Percentiles rank a stretch among this genome's conserved stretches.
These are phyloP conservation scores for Amphibolis antarctica DNA, from an alignment of 106 monocot genomes.

Conservation along the genomic window DNA sequence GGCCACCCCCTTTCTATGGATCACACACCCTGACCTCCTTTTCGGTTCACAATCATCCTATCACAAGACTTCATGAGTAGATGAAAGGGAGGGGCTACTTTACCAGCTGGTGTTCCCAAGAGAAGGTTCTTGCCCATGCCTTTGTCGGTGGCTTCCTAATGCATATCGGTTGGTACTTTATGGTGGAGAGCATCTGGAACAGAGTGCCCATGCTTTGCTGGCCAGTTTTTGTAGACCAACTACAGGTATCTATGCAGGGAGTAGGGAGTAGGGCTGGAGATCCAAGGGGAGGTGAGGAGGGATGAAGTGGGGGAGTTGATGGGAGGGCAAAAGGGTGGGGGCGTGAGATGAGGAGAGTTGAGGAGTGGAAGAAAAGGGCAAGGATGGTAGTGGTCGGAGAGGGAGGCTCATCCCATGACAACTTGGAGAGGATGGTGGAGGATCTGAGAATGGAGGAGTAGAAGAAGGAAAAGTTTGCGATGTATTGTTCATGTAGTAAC, in stretches of 20 bases:
- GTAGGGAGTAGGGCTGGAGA: slow-evolving; percentile 57
- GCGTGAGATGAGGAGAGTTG: slow-evolving; percentile 28
- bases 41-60: slow-evolving; percentile 8
- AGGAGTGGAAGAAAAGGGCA: slow-evolving; percentile 34
- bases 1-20: slow-evolving; percentile 37
- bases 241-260: slow-evolving; percentile 37
- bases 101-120: slow-evolving; percentile 48
- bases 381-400: slow-evolving; percentile 12
- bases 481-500: too few relatives aligned
- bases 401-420: slow-evolving; percentile 26
- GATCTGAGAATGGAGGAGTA: slow-evolving; percentile 2
- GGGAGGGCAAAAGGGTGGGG: slow-evolving; percentile 33
- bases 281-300: slow-evolving; percentile 34
- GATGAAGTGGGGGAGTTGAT: slow-evolving; percentile 33
- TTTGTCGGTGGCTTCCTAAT: slow-evolving; percentile 50
- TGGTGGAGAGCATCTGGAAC: slow-evolving; percentile 36
- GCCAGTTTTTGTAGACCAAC: slow-evolving; percentile 60
- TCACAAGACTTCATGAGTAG: slow-evolving; percentile 24
- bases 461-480: too few relatives aligned
- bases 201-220: slow-evolving; percentile 62
- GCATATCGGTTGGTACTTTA: slow-evolving; percentile 77
- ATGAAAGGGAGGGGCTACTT: slow-evolving; percentile 25
- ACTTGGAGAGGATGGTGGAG: slow-evolving; percentile 22
- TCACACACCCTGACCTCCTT: slow-evolving; percentile 42
- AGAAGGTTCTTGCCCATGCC: slow-evolving; percentile 35